phyloP scores from a whole-genome alignment of 2,329 filamentous ascomycete genomes.

The Xylaria sp. region DNA sequence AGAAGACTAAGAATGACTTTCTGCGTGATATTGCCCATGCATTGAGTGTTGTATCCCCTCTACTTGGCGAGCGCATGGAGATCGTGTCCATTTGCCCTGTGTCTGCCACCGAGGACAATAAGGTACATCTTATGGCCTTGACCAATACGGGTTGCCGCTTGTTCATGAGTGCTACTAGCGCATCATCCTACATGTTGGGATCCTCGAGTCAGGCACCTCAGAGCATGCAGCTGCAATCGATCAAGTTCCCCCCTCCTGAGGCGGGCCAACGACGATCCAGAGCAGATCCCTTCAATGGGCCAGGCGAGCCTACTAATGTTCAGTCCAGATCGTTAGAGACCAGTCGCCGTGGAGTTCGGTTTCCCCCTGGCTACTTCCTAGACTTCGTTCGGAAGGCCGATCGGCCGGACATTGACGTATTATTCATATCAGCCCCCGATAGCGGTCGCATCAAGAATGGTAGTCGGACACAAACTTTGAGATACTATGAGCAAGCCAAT shows the following conservation, averaged over 20 bases:
- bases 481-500: slow-evolving; percentile 81
- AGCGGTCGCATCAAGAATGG: slow-evolving; percentile 81
- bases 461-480: slow-evolving; percentile 61
- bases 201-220: slow-evolving; percentile 76
- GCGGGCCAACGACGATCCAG: slow-evolving; percentile 45
- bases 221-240: slow-evolving; percentile 97
- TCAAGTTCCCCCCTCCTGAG: slow-evolving; percentile 84
- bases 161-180: slow-evolving; percentile 89
- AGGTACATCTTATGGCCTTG: slow-evolving; percentile 88
- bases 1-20: slow-evolving; percentile 70
- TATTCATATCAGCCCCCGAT: slow-evolving; percentile 90
- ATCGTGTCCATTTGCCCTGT: slow-evolving; percentile 91
- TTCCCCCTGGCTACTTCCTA: slow-evolving; percentile 90
- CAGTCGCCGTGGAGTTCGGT: slow-evolving; percentile 67
- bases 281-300: slow-evolving; percentile 45
- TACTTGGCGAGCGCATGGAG: slow-evolving; percentile 74
- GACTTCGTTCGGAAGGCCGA: slow-evolving; percentile 77
- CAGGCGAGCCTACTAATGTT: slow-evolving; percentile 56
- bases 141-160: slow-evolving; percentile 91
- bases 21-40: slow-evolving; percentile 82
- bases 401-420: slow-evolving; percentile 67
- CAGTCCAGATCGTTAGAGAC: slow-evolving; percentile 60
- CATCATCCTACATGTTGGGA: slow-evolving; percentile 72
- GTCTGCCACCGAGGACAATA: slow-evolving; percentile 78
- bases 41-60: slow-evolving; percentile 75